Evolutionary conservation across 768 basidiomycete species (phyloP), one percentile per base, ranked within the genome.

Genomic region (Termitomyces sp.): DNA sequence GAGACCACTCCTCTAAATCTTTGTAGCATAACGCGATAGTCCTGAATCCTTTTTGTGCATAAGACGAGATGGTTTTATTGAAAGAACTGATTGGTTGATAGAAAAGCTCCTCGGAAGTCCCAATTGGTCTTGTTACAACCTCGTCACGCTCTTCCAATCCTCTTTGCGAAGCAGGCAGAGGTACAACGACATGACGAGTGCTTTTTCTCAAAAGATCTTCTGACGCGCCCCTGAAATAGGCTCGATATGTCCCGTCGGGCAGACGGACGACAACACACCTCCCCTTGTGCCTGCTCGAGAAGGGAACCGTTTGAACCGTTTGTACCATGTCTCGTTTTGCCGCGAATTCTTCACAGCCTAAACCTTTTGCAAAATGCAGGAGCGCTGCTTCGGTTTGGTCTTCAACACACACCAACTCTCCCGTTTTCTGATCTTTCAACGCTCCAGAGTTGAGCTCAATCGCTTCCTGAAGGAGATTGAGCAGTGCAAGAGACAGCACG

Each of bases 11-110:
- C 5, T 84, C 70, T 58, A 97, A 87, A 68, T 99, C 95, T 50
- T 87, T 82, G 69, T 98, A 98, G 72, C 95, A 97, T 48, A 98
- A 73, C 1, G 95, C 94, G 64, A 99, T 92, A 2, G 97, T 98
- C 52, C 96, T 86, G 32, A 12, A 35, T 13, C 4, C 1, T 35
- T 35, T 2, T 12, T 12, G 8, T 92, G 95, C 95, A 71, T 99
- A 98, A 74, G 97, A 96, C 63, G 95, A 95, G 74, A 95, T 98
- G 13, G 96, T 97, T 50, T 91, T 2, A 30, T 30, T 5, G 83
- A 32, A 10, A 98, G 85, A 96, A 64, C 96, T 95, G 73, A 95
- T 98, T 14, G 96, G 97, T 49, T 91, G 83, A 30, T 81, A 82
- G 70, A 98, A 92, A 69, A 86, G 74, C 10, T 82, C 76, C 65